Evolutionary conservation across 768 basidiomycete species (phyloP), one percentile per base, ranked within the genome.

Genomic region (Sarcodon aspratus): DNA sequence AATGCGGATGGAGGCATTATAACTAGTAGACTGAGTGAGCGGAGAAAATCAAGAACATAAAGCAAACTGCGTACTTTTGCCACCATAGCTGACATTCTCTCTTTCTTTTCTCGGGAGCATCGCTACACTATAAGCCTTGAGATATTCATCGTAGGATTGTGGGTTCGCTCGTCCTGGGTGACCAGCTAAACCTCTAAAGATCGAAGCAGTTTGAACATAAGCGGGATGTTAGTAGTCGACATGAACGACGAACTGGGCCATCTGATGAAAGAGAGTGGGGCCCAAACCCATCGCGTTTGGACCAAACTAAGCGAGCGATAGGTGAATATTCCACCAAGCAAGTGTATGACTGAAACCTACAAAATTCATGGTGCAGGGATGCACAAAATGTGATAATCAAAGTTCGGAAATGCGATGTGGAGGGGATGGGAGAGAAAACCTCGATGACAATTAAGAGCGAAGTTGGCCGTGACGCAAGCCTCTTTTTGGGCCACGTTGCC

Each of bases 1-100:
- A 99, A 73, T 9, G 94, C 86, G 37, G 94, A 97, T 13, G 87
- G 91, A 3, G 96, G 96, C 91, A 99, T 93, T 48, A 99, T 89
- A 54, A 98, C 96, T 98, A 55, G 40, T 10, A 36, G 7, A 17
- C 31, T 31, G 54, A 48, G 44, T 50, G 52, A 33, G 35, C 48
- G 36, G 9, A 36, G 36, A 8, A 48, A 36, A 45, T 36, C 45
- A 44, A 47, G 46, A 37, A 52, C 35, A 38, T 40, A 46, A 53
- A 54, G 58, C 54, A 59, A 60, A 60, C 62, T 66, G 84, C 81
- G 51, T 57, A 87, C 96, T 92, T 74, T 98, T 98, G 62, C 96
- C 96, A 54, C 96, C 96, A 58, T 94, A 98, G 49, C 91, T 89
- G 32, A 99, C 67, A 62, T 98, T 96, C 53, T 90, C 80, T 66